Evolutionary conservation across 208 protist genomes (phyloP).

Genomic region (Leptomonas seymouri): DNA sequence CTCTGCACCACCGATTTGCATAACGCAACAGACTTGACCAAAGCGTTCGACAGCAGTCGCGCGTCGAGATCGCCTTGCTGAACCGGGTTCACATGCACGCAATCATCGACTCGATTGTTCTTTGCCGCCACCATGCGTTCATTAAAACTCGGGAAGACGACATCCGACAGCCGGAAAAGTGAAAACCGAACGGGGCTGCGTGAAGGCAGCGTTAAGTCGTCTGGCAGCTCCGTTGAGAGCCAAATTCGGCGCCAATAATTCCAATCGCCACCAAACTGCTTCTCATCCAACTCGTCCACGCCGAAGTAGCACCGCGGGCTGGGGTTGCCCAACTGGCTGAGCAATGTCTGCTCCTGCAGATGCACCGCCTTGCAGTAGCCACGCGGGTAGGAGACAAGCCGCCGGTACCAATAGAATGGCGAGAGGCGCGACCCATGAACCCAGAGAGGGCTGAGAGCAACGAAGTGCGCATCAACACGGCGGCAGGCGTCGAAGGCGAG

Average conservation of each 20-base stretch:
- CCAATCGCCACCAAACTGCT: slow-evolving; percentile 32
- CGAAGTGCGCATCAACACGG: slow-evolving; percentile 70
- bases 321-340: slow-evolving; percentile 40
- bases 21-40: slow-evolving; percentile 53
- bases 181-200: slow-evolving; percentile 57
- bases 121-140: slow-evolving; percentile 51
- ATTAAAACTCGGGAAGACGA: slow-evolving; percentile 67
- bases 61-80: slow-evolving; percentile 50
- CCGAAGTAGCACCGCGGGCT: slow-evolving; percentile 52
- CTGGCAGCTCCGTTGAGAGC: slow-evolving; percentile 41
- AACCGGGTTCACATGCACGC: slow-evolving; percentile 30
- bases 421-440: slow-evolving; percentile 52
- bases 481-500: slow-evolving; percentile 58
- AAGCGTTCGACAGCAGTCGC: slow-evolving; percentile 48
- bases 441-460: slow-evolving; percentile 65
- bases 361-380: slow-evolving; percentile 59
- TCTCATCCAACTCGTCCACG: slow-evolving; percentile 34
- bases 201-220: slow-evolving; percentile 22
- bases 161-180: slow-evolving; percentile 59
- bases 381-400: slow-evolving; percentile 36
- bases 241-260: slow-evolving; percentile 49
- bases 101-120: slow-evolving; percentile 58
- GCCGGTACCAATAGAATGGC: slow-evolving; percentile 67
- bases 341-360: slow-evolving; percentile 57
- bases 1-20: slow-evolving; percentile 63